A percentile compares a stretch with the other conserved stretches of the same genome.
Conservation (phyloP, 169 alveolate species). For the Plasmodium chabaudi region DNA sequence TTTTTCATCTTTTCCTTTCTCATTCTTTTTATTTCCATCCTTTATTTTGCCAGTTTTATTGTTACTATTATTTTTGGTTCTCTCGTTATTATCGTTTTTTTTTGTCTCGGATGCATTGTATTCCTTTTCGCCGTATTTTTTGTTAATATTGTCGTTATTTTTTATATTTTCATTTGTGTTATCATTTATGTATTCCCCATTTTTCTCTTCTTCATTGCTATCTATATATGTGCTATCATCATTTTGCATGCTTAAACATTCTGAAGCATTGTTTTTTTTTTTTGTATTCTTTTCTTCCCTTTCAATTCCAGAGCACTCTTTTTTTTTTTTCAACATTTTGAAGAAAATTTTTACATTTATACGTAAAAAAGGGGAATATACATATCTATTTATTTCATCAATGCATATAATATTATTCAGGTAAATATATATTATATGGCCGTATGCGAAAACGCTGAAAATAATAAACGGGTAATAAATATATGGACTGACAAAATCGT, state of each 20-base stretch:
- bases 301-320: constrained; percentile 17
- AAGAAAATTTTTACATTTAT: too few relatives aligned
- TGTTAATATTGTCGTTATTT: neutral
- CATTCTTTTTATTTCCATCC: neutral
- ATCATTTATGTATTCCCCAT: neutral
- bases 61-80: neutral
- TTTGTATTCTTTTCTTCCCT: constrained; percentile 31
- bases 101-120: neutral
- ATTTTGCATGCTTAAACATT: constrained; percentile 13
- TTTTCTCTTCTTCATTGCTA: constrained; percentile 2
- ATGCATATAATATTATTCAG: too few relatives aligned
- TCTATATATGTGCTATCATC: constrained; percentile 11
- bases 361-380: constrained; percentile 3
- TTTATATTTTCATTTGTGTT: constrained; percentile 3
- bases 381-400: neutral
- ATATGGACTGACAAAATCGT: too few relatives aligned
- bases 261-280: constrained; percentile 13
- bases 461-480: too few relatives aligned
- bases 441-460: too few relatives aligned
- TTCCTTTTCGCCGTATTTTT: neutral
- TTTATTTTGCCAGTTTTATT: neutral
- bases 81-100: neutral
- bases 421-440: too few relatives aligned
- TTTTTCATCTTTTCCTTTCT: constrained; percentile 26
- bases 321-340: constrained; percentile 55